phyloP scores from a whole-genome alignment of 345 rosid species.

The Lumnitzera littorea region DNA sequence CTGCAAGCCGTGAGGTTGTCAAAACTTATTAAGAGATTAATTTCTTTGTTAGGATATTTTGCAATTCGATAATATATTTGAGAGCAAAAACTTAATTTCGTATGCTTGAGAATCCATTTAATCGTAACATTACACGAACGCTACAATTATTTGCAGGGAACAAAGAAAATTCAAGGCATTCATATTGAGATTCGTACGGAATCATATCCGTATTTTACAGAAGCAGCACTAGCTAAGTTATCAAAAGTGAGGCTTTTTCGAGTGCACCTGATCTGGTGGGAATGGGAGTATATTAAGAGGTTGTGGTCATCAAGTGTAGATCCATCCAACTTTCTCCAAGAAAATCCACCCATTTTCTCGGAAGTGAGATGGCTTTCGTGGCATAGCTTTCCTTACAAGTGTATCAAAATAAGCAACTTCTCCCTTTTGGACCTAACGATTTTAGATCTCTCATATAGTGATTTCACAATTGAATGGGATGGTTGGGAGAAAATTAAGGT shows the following conservation, averaged over 20 bases:
- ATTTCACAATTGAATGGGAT: background rate
- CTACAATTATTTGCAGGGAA: background rate
- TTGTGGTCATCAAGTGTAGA: too few species aligned
- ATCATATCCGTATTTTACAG: too few species aligned
- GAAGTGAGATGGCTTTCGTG: conserved; percentile 1
- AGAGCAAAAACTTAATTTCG: background rate
- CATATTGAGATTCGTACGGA: too few species aligned
- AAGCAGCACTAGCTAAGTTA: too few species aligned
- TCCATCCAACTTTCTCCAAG: background rate
- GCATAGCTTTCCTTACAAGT: background rate
- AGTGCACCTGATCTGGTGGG: too few species aligned
- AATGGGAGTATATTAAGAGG: too few species aligned
- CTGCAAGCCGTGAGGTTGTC: too few species aligned
- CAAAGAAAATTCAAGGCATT: background rate
- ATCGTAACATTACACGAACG: background rate
- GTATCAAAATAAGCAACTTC: background rate
- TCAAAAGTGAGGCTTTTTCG: background rate
- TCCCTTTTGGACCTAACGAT: background rate
- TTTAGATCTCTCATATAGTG: background rate
- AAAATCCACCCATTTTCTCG: background rate
- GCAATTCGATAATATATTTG: too few species aligned
- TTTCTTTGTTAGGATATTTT: too few species aligned
- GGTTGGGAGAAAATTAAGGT: conserved; percentile 5
- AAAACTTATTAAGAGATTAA: too few species aligned
- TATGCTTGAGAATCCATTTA: background rate